These are phyloP conservation scores for Zasmidium angulare DNA, from an alignment of 2,329 filamentous ascomycete species.

Conservation along the genomic window DNA sequence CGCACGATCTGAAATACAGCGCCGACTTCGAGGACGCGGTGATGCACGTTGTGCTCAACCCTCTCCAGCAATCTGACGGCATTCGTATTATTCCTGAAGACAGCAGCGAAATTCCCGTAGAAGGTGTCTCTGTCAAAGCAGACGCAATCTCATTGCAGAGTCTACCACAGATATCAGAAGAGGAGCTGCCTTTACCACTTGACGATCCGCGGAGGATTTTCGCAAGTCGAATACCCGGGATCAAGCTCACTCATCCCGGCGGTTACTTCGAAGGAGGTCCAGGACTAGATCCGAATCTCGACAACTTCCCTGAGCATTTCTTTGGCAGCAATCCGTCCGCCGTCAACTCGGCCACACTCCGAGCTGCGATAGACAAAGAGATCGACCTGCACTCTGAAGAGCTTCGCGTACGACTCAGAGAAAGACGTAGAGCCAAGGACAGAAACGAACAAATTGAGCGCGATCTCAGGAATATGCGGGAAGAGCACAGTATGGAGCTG, in stretches of 20 bases:
- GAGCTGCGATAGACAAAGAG: slow-evolving; percentile 31
- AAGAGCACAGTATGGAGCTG: slow-evolving; percentile 47
- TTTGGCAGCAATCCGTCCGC: slow-evolving; percentile 35
- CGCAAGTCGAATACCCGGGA: slow-evolving; percentile 43
- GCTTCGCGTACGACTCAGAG: slow-evolving; percentile 34
- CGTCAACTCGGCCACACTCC: slow-evolving; percentile 37
- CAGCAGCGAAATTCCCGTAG: slow-evolving; percentile 27
- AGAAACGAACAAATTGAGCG: slow-evolving; percentile 44
- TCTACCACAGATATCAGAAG: slow-evolving; percentile 30
- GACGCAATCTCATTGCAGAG: slow-evolving; percentile 25
- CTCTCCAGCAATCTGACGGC: slow-evolving; percentile 24
- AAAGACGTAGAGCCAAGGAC: slow-evolving; percentile 40
- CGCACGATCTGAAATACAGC: slow-evolving; percentile 45
- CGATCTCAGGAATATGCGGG: slow-evolving; percentile 43
- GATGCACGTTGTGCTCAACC: slow-evolving; percentile 41
- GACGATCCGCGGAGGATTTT: slow-evolving; percentile 44
- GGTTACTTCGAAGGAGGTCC: slow-evolving; percentile 52
- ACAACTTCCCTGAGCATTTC: slow-evolving; percentile 42
- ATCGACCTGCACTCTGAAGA: slow-evolving; percentile 30
- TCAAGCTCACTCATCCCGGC: slow-evolving; percentile 46
- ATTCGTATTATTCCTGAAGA: slow-evolving; percentile 29
- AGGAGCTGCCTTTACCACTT: slow-evolving; percentile 44
- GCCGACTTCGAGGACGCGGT: slow-evolving; percentile 46
- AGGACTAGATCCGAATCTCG: slow-evolving; percentile 39
- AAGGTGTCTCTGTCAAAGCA: slow-evolving; percentile 29